Conservation (phyloP, 2,329 filamentous ascomycete genomes). For the Colletotrichum graminicola region DNA sequence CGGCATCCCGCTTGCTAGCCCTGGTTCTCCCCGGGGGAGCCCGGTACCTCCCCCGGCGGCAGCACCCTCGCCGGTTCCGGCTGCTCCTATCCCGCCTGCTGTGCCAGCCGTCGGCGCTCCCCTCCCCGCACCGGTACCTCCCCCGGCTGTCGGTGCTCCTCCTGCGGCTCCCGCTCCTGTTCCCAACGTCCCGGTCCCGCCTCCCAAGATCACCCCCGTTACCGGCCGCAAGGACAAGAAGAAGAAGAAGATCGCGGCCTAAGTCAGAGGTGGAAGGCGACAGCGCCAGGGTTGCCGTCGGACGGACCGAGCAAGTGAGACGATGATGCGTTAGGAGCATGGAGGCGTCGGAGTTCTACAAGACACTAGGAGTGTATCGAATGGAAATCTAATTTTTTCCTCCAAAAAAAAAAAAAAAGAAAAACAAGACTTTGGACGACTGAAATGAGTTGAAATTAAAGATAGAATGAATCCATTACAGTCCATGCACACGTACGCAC, state of each 20-base stretch:
- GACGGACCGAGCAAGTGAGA: conserved; percentile 11
- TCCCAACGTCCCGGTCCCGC: conserved; percentile 22
- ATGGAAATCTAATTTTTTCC: background rate
- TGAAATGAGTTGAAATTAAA: conserved; percentile 6
- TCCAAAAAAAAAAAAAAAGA: background rate
- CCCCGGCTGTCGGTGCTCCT: conserved; percentile 5
- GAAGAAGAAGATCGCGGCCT: conserved; percentile 21
- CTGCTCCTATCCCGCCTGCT: conserved; percentile 1
- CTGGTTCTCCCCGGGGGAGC: conserved; percentile 2
- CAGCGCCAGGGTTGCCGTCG: background rate
- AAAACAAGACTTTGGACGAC: conserved; percentile 6
- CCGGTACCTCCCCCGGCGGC: conserved; percentile 1
- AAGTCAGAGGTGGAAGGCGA: background rate
- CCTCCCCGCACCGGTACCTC: background rate
- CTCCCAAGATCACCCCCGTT: conserved; percentile 21
- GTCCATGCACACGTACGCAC: background rate
- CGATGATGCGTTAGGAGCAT: background rate
- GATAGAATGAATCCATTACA: conserved; percentile 23
- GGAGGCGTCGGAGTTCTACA: conserved; percentile 32
- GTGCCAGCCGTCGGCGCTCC: conserved; percentile 9
- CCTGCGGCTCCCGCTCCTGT: conserved; percentile 4
- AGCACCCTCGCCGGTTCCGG: background rate
- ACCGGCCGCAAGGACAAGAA: conserved; percentile 18
- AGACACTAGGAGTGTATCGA: conserved; percentile 19
- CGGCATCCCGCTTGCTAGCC: background rate